Percentiles rank a stretch among this genome's conserved stretches.
Evolutionary conservation across 169 alveolate species (phyloP).

Genomic region (Theileria orientalis): DNA sequence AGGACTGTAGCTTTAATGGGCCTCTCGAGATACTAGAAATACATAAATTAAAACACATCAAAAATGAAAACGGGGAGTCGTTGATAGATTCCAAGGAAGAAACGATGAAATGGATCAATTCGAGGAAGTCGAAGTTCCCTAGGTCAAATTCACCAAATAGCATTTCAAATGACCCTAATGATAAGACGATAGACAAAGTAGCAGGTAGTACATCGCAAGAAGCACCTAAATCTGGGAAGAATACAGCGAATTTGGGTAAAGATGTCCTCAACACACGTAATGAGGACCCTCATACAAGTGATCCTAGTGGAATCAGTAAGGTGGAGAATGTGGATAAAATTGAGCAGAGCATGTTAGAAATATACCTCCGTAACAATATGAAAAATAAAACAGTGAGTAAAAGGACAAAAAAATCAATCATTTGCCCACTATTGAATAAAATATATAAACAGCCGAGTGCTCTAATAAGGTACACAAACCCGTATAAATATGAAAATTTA

Average conservation of each 20-base stretch:
- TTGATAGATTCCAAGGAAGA: slow-evolving; percentile 61
- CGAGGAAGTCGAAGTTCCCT: slow-evolving; percentile 28
- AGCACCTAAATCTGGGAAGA: background rate
- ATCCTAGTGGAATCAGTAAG: background rate
- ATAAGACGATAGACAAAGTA: background rate
- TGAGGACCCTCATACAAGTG: background rate
- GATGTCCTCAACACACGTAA: background rate
- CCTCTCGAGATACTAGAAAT: slow-evolving; percentile 69
- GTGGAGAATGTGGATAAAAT: background rate
- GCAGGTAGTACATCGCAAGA: no score
- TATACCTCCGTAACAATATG: background rate
- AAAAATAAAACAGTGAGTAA: background rate
- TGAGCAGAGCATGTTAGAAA: background rate
- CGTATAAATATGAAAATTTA: slow-evolving; percentile 41
- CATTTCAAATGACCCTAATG: background rate
- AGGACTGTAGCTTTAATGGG: slow-evolving; percentile 68
- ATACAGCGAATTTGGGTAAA: background rate
- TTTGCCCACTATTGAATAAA: slow-evolving; percentile 47
- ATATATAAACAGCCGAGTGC: slow-evolving; percentile 62
- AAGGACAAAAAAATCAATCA: slow-evolving; percentile 6
- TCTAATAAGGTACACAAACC: slow-evolving; percentile 47
- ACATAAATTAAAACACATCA: slow-evolving; percentile 66
- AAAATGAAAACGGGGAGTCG: slow-evolving; percentile 60
- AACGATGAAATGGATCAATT: slow-evolving; percentile 54
- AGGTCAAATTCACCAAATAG: slow-evolving; percentile 30